Percentiles rank a stretch among this genome's conserved stretches.
Conservation (phyloP, 371 early-diverging fungal genomes). For the Chytridiales sp. region DNA sequence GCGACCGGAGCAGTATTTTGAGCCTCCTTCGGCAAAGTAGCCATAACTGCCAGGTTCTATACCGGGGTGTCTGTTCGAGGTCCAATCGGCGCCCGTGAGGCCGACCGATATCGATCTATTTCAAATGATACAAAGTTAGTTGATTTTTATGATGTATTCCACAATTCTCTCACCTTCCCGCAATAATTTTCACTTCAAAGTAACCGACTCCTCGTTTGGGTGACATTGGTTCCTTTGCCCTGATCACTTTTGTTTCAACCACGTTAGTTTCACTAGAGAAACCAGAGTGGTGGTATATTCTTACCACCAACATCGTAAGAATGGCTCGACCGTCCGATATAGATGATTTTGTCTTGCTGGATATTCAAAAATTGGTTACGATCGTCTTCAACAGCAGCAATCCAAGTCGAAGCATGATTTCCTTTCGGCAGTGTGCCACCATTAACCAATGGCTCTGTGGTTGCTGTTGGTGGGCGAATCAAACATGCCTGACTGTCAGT, state of each 20-base stretch:
- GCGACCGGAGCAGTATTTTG: neutral
- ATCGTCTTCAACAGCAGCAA: too few relatives aligned
- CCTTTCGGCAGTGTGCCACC: too few relatives aligned
- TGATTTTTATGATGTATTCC: neutral
- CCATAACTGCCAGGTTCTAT: constrained; percentile 7
- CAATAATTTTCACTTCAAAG: constrained; percentile 20
- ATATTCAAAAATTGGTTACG: too few relatives aligned
- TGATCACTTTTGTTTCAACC: constrained; percentile 15
- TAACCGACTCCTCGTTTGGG: constrained; percentile 1
- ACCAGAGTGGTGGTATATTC: too few relatives aligned
- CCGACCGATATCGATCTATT: neutral
- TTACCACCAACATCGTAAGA: too few relatives aligned
- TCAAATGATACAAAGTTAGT: neutral
- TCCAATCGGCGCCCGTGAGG: neutral
- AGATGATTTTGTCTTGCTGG: too few relatives aligned
- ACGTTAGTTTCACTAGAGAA: too few relatives aligned
- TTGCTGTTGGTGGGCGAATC: too few relatives aligned
- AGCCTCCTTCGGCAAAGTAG: constrained; percentile 13
- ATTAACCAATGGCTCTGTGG: too few relatives aligned
- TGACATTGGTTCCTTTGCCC: constrained; percentile 3
- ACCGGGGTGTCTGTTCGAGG: constrained; percentile 17
- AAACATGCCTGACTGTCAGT: too few relatives aligned
- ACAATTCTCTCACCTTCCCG: neutral
- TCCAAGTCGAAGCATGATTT: too few relatives aligned
- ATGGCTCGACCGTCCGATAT: too few relatives aligned